Evolutionary conservation across 257 asterid species (phyloP).

Genomic region (Fraxinus anomala): DNA sequence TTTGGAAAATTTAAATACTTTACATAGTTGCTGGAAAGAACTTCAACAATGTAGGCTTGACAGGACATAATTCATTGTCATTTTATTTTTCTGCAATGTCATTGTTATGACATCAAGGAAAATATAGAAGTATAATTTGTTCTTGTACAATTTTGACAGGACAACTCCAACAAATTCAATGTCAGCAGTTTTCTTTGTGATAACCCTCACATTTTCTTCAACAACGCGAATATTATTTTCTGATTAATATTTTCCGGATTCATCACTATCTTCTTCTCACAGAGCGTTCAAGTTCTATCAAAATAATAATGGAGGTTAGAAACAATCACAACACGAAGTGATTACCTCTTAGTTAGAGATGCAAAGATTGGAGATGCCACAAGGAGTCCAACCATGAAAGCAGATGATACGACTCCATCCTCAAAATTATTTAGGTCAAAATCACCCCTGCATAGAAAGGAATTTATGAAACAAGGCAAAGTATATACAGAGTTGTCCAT

Average conservation of each 20-base stretch:
- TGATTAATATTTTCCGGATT: constrained; percentile 4
- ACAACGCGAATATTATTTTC: neutral
- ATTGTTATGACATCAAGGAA: neutral
- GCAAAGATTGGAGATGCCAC: constrained; percentile 98
- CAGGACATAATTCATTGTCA: neutral
- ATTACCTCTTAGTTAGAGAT: constrained; percentile 76
- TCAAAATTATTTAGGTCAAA: constrained; percentile 80
- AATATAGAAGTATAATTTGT: too few relatives aligned
- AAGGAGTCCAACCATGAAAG: constrained; percentile 99
- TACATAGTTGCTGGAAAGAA: neutral
- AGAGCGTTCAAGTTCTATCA: neutral
- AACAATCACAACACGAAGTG: constrained; percentile 3
- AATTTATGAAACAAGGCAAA: constrained; percentile 13
- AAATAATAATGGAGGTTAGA: constrained; percentile 10
- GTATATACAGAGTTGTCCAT: neutral
- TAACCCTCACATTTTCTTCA: neutral
- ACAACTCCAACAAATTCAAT: neutral
- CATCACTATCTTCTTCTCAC: neutral
- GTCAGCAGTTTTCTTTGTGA: neutral
- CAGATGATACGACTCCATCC: constrained; percentile 95
- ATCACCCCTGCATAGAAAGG: constrained; percentile 66
- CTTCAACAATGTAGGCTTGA: neutral
- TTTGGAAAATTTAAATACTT: neutral
- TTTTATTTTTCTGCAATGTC: neutral
- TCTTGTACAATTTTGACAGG: neutral